Evolutionary conservation across 805 yeast genomes (phyloP), one percentile per base, ranked within the genome.

Genomic region (Starmerella khaoyaiensis): DNA sequence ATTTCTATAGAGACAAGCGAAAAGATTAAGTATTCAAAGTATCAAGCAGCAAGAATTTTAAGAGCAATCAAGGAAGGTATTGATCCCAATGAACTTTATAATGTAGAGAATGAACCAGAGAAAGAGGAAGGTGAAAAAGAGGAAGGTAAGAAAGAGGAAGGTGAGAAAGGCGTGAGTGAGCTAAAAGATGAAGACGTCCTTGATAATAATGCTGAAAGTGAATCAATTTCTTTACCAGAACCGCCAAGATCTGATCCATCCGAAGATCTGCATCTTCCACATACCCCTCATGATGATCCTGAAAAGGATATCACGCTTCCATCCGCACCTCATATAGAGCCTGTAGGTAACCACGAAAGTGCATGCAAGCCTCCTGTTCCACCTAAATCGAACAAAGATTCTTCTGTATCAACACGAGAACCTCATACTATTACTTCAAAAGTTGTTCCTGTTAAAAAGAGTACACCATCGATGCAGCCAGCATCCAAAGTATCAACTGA

Each of bases 1-100:
- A 38, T 49, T 22, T 45, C 51, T 14, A 27, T 39, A 64, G 76
- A 53, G 29, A 26, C 55, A 3, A 36, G 47, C 24, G 57, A 59
- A 33, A 71, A 71, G 50, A 62, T 67, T 32, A 73, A 72, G 50
- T 79, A 70, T 46, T 71, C 79, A 12, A 76, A 76, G 52, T 76
- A 61, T 51, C 78, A 74, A 44, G 70, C 77, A 12, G 66, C 72
- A 6, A 57, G 79, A 26, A 74, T 76, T 20, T 52, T 76, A 36
- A 67, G 63, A 43, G 64, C 71, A 0, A 47, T 63, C 26, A 67
- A 62, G 41, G 53, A 53, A 5, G 74, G 73, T 1, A 64, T 65
- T 25, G 74, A 75, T 49, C 80, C 80, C 4, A 72, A 77, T 54
- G 74, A 66, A 28, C 62, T 65, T 48, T 59, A 65, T 0, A 67